phyloP scores from a whole-genome alignment of 371 early-diverging fungal genomes.

The Mucor mucedo region DNA sequence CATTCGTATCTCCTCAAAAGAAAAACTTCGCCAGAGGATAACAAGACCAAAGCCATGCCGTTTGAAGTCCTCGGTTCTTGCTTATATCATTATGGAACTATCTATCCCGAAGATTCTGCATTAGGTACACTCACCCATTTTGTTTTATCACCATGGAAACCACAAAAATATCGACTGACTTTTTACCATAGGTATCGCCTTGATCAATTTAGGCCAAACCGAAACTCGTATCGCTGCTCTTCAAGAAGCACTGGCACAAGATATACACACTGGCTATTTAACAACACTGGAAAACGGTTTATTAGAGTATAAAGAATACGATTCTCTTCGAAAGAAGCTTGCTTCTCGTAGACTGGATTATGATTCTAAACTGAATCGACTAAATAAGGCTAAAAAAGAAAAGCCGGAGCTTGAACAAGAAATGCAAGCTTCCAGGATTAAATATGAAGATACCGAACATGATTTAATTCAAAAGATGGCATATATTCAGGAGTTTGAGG shows the following conservation, averaged over 20 bases:
- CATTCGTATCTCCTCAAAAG: conserved; percentile 53
- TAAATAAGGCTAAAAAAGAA: conserved; percentile 89
- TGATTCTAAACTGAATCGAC: conserved; percentile 87
- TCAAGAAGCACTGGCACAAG: conserved; percentile 61
- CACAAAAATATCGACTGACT: too few relatives aligned
- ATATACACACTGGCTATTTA: conserved; percentile 53
- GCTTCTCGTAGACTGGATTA: conserved; percentile 90
- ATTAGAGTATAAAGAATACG: conserved; percentile 68
- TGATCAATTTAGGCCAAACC: conserved; percentile 66
- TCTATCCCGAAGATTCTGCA: conserved; percentile 60
- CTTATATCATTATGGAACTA: conserved; percentile 63
- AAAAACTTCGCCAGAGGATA: conserved; percentile 62
- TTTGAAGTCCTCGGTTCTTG: conserved; percentile 65
- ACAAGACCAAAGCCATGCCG: conserved; percentile 61
- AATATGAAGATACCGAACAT: conserved; percentile 89
- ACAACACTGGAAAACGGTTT: conserved; percentile 49
- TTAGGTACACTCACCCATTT: conserved; percentile 49
- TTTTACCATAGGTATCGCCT: conserved; percentile 43
- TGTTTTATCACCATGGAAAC: too few relatives aligned
- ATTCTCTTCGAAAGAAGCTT: conserved; percentile 78
- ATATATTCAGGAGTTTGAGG: conserved; percentile 72
- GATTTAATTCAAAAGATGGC: conserved; percentile 71
- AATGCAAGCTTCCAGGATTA: conserved; percentile 82
- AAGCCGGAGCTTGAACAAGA: conserved; percentile 91
- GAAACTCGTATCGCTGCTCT: conserved; percentile 65